Conservation (phyloP, 345 rosid genomes). For the Sisymbrium altissimum region DNA sequence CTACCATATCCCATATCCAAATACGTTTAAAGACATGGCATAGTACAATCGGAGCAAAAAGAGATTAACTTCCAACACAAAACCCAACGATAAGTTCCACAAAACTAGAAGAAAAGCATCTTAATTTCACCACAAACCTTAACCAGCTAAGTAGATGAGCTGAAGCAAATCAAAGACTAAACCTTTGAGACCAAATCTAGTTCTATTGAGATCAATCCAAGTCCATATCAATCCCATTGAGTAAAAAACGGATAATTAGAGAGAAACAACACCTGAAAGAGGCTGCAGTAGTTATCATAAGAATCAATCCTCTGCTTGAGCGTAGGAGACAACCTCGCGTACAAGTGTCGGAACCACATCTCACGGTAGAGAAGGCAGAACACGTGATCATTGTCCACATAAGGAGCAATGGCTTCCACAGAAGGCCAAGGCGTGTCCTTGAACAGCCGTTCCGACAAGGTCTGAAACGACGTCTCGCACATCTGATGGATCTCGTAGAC, state of each 20-base stretch:
- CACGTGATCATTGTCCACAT: constrained; percentile 89
- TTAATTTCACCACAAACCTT: not conserved
- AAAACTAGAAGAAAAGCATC: not conserved
- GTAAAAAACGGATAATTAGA: not conserved
- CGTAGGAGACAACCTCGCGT: constrained; percentile 88
- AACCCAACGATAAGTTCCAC: not conserved
- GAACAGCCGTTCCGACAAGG: constrained; percentile 77
- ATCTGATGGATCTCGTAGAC: constrained; percentile 99
- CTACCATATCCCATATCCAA: constrained; percentile 28
- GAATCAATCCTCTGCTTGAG: constrained; percentile 93
- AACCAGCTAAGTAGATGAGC: not conserved
- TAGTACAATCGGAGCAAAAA: not conserved
- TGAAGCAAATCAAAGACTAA: not conserved
- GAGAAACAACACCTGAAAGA: constrained; percentile 56
- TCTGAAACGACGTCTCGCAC: constrained; percentile 96
- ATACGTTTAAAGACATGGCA: not conserved
- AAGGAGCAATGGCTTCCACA: constrained; percentile 81
- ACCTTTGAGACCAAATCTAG: not conserved
- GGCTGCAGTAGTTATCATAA: constrained; percentile 92
- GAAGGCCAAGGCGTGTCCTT: constrained; percentile 98
- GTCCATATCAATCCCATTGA: too few species aligned
- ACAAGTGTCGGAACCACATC: constrained; percentile 98
- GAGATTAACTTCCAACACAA: not conserved
- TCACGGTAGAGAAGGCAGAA: constrained; percentile 94
- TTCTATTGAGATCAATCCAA: not conserved